phyloP scores from a whole-genome alignment of 257 asterid genomes.

The Gentiana macrophylla region DNA sequence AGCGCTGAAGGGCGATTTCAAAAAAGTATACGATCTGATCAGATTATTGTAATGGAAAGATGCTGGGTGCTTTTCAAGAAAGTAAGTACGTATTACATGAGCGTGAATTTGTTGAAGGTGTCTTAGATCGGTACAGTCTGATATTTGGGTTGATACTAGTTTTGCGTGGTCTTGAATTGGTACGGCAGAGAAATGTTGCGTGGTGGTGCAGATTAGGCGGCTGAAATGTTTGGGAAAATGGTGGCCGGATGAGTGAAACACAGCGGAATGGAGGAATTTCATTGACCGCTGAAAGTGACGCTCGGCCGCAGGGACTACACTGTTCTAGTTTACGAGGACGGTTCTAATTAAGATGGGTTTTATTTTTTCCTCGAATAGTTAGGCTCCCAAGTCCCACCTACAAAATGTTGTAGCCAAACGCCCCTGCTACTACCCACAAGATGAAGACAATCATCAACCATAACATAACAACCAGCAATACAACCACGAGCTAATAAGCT shows the following conservation, averaged over 20 bases:
- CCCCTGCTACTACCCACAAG: too few relatives aligned
- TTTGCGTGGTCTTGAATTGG: conserved; percentile 18
- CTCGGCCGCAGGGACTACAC: too few relatives aligned
- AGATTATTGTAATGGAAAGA: conserved; percentile 72
- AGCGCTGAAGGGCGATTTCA: conserved; percentile 55
- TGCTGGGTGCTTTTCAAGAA: conserved; percentile 29
- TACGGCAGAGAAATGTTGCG: conserved; percentile 1
- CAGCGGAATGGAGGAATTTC: conserved; percentile 7
- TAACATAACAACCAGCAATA: too few relatives aligned
- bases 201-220: background rate
- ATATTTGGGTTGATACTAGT: conserved; percentile 32
- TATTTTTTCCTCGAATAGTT: too few relatives aligned
- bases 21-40: conserved; percentile 44
- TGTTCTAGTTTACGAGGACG: too few relatives aligned
- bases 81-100: conserved; percentile 44
- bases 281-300: background rate
- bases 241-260: background rate
- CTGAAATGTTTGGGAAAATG: conserved; percentile 4
- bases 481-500: too few relatives aligned
- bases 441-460: too few relatives aligned
- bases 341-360: too few relatives aligned
- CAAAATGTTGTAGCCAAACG: too few relatives aligned
- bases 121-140: conserved; percentile 33
- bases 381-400: too few relatives aligned
- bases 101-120: conserved; percentile 48